Base-by-base conservation (phyloP, 768 basidiomycete species). In the Boletus huronensis region DNA sequence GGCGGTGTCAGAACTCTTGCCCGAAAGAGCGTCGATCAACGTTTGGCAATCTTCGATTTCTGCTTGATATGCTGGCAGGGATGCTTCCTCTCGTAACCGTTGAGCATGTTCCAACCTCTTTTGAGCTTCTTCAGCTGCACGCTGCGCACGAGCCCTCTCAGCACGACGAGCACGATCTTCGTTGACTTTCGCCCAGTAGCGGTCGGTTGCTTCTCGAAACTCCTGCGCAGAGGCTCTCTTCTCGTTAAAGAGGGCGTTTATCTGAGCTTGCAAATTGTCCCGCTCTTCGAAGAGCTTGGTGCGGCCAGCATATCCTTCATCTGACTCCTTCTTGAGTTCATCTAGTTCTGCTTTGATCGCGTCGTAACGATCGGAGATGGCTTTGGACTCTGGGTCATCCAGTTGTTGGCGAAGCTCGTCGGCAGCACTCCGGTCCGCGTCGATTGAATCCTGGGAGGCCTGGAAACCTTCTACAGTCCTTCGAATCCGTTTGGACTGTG, bases 21-120 rank as follows among this genome's bases (percentile, higher is more conserved):
- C 88, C 17, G 81, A 84, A 73, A 97, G 84, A 66, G 78, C 84
- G 70, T 93, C 88, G 67, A 96, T 87, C 60, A 97, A 83, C 4
- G 89, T 96, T 66, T 91, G 88, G 75, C 94, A 98, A 69, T 98
- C 97, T 75, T 98, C 93, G 64, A 99, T 93, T 69, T 98, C 84
- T 50, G 84, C 79, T 65, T 92, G 90, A 79, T 82, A 98, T 0
- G 97, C 97, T 26, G 97, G 95, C 23, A 79, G 66, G 55, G 85
- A 83, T 23, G 97, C 97, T 68, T 98, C 94, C 55, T 99, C 97
- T 48, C 89, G 84, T 44, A 98, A 70, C 36, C 84, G 86, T 60
- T 88, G 82, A 10, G 83, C 87, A 55, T 87, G 78, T 67, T 93
- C 93, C 71, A 85, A 75, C 69, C 83, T 88, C 77, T 89, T 93